Evolutionary conservation across 139 green algal genomes (phyloP).

Genomic region (Picochlorum sp.): DNA sequence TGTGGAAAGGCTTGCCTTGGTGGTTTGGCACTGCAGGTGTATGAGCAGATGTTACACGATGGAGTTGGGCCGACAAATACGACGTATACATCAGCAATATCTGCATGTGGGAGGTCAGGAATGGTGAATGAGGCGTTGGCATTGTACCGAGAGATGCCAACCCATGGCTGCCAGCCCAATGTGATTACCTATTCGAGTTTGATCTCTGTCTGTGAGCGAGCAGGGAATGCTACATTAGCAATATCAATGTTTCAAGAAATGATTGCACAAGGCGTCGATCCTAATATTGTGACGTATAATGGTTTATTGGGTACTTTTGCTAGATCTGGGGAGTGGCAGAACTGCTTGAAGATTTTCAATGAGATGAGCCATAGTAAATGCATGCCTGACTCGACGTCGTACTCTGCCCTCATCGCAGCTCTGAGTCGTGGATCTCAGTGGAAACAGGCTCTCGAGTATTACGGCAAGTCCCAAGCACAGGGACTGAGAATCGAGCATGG

Average conservation of each 20-base stretch:
- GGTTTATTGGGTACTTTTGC: constrained; percentile 20
- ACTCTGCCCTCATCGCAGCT: constrained; percentile 58
- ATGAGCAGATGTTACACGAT: constrained; percentile 42
- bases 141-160: constrained; percentile 65
- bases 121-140: constrained; percentile 41
- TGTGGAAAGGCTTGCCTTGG: constrained; percentile 65
- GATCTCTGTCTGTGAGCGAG: constrained; percentile 65
- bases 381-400: constrained; percentile 69
- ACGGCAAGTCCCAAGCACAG: constrained; percentile 15
- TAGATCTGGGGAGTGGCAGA: constrained; percentile 45
- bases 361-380: constrained; percentile 60
- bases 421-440: constrained; percentile 31
- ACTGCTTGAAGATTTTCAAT: constrained; percentile 64
- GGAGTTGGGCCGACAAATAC: constrained; percentile 61
- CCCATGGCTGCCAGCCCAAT: constrained; percentile 44
- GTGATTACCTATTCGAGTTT: constrained; percentile 81
- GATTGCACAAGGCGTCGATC: constrained; percentile 8
- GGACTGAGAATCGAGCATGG: constrained; percentile 49
- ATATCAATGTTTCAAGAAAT: constrained; percentile 31
- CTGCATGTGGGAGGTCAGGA: constrained; percentile 53
- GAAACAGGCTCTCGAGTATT: constrained; percentile 13
- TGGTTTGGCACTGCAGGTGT: constrained; percentile 33
- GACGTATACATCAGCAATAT: constrained; percentile 73
- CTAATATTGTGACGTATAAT: constrained; percentile 39
- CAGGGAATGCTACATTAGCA: constrained; percentile 15